A percentile compares a stretch with the other conserved stretches of the same genome.
Conservation (phyloP, 192 early-diverging fungal genomes). For the Anaeromyces robustus region DNA sequence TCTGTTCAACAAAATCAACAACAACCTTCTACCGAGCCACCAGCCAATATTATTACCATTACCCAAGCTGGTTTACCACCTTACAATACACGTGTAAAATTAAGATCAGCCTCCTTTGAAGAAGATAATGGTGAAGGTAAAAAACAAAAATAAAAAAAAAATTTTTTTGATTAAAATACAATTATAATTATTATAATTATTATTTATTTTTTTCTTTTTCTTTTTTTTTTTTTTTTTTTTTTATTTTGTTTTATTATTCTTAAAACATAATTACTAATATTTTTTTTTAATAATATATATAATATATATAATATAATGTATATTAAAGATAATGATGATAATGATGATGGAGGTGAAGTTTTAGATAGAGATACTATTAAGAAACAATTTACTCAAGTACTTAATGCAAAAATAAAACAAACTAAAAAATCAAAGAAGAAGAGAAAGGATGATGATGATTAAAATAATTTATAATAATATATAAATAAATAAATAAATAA, state of each 20-base stretch:
- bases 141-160: slow-evolving; percentile 1
- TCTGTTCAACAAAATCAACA: slow-evolving; percentile 8
- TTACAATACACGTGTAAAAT: slow-evolving; percentile 40
- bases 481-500: too few species aligned
- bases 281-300: too few species aligned
- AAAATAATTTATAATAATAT: too few species aligned
- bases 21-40: slow-evolving; percentile 24
- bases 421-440: slow-evolving; percentile 44
- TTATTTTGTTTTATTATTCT: too few species aligned
- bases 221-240: too few species aligned
- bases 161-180: too few species aligned
- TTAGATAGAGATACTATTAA: slow-evolving; percentile 43
- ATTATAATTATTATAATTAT: too few species aligned
- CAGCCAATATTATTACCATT: slow-evolving; percentile 28
- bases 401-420: slow-evolving; percentile 42
- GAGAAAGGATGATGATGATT: slow-evolving; percentile 20
- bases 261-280: too few species aligned
- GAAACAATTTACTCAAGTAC: slow-evolving; percentile 39
- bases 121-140: slow-evolving; percentile 29
- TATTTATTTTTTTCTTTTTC: too few species aligned
- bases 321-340: slow-evolving; percentile 35
- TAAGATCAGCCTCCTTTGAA: slow-evolving; percentile 38
- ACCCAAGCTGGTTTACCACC: slow-evolving; percentile 23
- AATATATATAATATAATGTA: too few species aligned
- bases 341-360: slow-evolving; percentile 36